Conservation (phyloP, 805 yeast species). For the Komagataella kurtzmanii region DNA sequence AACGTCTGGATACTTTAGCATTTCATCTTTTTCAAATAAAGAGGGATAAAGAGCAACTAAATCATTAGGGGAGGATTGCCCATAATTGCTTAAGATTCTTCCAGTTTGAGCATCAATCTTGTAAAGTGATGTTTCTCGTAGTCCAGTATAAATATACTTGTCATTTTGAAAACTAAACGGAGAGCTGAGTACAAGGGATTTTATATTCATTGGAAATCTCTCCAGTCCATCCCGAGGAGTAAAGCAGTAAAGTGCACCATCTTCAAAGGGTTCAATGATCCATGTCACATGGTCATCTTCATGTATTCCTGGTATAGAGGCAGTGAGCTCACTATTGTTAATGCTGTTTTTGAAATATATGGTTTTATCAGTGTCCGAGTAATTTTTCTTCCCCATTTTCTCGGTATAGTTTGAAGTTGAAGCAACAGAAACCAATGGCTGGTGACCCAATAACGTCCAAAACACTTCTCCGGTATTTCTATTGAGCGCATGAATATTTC, state of each 20-base stretch:
- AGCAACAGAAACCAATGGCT: slow-evolving; percentile 34
- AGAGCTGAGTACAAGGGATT: slow-evolving; percentile 64
- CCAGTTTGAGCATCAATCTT: slow-evolving; percentile 68
- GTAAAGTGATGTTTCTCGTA: slow-evolving; percentile 61
- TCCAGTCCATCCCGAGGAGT: slow-evolving; percentile 64
- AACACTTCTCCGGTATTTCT: slow-evolving; percentile 59
- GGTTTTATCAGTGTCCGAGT: not conserved
- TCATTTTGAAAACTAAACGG: slow-evolving; percentile 71
- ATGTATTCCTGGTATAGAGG: slow-evolving; percentile 1
- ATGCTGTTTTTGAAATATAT: not conserved
- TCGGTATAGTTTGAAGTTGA: slow-evolving; percentile 1
- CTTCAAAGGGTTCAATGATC: slow-evolving; percentile 85
- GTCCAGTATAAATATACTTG: slow-evolving; percentile 83
- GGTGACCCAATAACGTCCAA: slow-evolving; percentile 64
- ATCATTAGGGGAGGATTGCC: slow-evolving; percentile 4
- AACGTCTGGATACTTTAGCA: not conserved
- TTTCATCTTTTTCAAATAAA: not conserved
- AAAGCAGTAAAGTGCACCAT: slow-evolving; percentile 75
- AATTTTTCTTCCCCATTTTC: not conserved
- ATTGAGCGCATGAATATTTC: slow-evolving; percentile 70
- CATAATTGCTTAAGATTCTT: slow-evolving; percentile 55
- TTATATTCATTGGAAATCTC: slow-evolving; percentile 69
- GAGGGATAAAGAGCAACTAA: not conserved
- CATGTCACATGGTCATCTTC: slow-evolving; percentile 33
- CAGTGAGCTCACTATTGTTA: not conserved